Conservation (phyloP, 1,284 basidiomycete species). For the Ustilago shanxiensis region DNA sequence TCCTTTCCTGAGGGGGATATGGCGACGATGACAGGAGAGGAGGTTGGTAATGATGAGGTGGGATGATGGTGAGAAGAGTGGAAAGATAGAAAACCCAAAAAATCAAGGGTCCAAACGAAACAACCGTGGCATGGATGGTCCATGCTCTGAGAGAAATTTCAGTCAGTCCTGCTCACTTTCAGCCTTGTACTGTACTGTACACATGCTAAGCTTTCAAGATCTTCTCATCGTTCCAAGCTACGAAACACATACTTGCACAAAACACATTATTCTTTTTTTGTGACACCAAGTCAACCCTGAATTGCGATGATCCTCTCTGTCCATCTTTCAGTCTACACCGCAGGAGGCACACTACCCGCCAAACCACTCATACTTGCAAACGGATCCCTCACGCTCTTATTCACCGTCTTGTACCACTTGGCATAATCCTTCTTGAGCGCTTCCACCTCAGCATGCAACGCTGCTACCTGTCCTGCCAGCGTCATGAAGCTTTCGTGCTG, state of each 20-base stretch:
- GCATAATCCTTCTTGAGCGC: slow-evolving; percentile 65
- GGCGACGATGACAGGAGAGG: not conserved
- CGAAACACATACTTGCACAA: no score
- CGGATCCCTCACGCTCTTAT: slow-evolving; percentile 63
- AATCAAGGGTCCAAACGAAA: slow-evolving; percentile 19
- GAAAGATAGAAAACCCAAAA: no score
- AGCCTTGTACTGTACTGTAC: not conserved
- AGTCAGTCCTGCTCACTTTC: no score
- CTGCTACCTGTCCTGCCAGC: slow-evolving; percentile 64
- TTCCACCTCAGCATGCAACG: slow-evolving; percentile 65
- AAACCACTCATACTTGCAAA: slow-evolving; percentile 54
- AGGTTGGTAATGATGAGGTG: not conserved
- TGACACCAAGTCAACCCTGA: no score
- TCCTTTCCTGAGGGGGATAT: no score
- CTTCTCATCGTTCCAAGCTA: not conserved
- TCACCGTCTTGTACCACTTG: slow-evolving; percentile 64
- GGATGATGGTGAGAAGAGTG: no score
- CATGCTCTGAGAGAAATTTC: not conserved
- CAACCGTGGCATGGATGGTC: not conserved
- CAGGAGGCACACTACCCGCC: slow-evolving; percentile 33
- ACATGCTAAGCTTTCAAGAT: not conserved
- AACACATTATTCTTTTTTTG: no score
- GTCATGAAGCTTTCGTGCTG: slow-evolving; percentile 68
- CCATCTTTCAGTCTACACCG: slow-evolving; percentile 5
- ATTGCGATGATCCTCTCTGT: not conserved